Evolutionary conservation across 78 protist species (phyloP), one percentile per base, ranked within the genome.

Genomic region (Guillardia theta): DNA sequence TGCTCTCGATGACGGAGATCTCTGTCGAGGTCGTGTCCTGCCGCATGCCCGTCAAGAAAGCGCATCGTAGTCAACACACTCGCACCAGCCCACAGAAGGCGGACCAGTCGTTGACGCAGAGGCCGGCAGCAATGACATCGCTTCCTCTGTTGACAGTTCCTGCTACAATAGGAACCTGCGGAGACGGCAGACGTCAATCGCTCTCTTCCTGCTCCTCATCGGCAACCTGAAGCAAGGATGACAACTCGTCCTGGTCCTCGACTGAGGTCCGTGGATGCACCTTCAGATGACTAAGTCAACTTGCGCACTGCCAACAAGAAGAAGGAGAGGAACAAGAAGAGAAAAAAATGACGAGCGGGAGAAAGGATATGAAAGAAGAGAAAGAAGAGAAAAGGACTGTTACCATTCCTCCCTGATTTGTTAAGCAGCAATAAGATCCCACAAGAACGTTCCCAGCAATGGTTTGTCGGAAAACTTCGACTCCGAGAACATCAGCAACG

Each of bases 121-220:
- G 48, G 21, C 99, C 99, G 39, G 98, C 98, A 5, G 98, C 98
- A 15, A 99, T 80, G 77, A 98, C 98, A 37, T 95, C 97, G 43
- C 95, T 94, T 27, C 98, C 98, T 4, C 99, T 94, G 96, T 98
- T 98, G 88, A 99, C 98, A 0, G 99, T 99, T 48, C 99, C 99
- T 24, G 99, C 96, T 4, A 95, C 96, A 8, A 98, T 44, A 0
- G 98, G 98, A 2, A 99, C 78, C 58, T 50, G 58, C 58, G 58
- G 15, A 15, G 30, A 50, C 58, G 58, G 15, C 58, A 10, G 30
- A 15, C 58, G 10, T 50, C 15, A 10, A 19, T 15, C 10, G 58
- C 10, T 19, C 58, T 15, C 58, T 10, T 10, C 58, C 58, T 15
- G 58, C n/a, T n/a, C n/a, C n/a, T n/a, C 96, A 6, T 97, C 48